A percentile compares a stretch with the other conserved stretches of the same genome.
Conservation (phyloP, 371 early-diverging fungal species). For the Funneliformis caledonium region DNA sequence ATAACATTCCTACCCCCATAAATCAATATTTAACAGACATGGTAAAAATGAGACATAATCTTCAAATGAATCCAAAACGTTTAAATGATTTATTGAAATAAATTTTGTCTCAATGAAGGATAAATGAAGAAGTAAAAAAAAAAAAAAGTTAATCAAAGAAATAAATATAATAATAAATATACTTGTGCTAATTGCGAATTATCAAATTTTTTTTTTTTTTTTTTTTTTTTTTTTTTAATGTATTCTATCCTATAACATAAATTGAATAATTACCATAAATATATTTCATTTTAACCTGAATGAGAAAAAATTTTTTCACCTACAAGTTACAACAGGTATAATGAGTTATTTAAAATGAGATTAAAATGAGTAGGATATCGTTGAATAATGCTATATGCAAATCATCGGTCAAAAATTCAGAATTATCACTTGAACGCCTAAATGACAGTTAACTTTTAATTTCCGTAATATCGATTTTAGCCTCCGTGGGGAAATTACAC, state of each 20-base stretch:
- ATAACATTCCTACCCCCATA: conserved; percentile 25
- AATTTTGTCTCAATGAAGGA: background rate
- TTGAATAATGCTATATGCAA: background rate
- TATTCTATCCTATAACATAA: too few species aligned
- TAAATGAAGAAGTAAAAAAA: too few species aligned
- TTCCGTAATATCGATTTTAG: background rate
- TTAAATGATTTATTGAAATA: background rate
- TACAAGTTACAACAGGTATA: background rate
- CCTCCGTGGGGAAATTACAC: background rate
- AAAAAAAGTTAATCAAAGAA: too few species aligned
- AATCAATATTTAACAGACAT: conserved; percentile 20
- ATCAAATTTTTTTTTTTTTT: too few species aligned
- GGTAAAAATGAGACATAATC: conserved; percentile 19
- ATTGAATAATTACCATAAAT: too few species aligned
- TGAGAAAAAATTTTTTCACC: too few species aligned
- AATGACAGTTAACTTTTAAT: background rate
- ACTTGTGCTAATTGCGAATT: too few species aligned
- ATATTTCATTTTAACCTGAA: background rate
- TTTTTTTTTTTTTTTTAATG: too few species aligned
- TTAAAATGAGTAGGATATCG: background rate
- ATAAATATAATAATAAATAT: background rate
- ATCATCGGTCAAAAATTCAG: background rate
- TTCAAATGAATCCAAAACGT: background rate
- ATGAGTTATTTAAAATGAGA: background rate
- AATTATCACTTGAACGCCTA: background rate